These are phyloP conservation scores for Suillus spraguei DNA, from an alignment of 768 basidiomycete species.

Conservation along the genomic window DNA sequence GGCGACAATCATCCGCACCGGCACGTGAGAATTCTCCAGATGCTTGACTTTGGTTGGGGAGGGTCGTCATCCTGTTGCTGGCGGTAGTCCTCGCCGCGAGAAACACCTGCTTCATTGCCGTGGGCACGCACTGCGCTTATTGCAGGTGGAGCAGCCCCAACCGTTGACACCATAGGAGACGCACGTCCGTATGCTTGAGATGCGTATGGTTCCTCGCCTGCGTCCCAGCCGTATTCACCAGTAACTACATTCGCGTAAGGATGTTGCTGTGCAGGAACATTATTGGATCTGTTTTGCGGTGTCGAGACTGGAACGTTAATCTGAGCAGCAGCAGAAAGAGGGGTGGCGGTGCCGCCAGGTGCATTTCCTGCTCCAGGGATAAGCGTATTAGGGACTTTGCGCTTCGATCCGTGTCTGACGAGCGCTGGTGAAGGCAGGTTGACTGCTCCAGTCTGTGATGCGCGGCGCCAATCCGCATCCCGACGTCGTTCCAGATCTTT, in stretches of 20 bases:
- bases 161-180: conserved; percentile 80
- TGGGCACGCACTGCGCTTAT: conserved; percentile 72
- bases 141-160: conserved; percentile 69
- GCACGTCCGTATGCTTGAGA: conserved; percentile 72
- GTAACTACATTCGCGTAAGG: conserved; percentile 67
- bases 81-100: conserved; percentile 59
- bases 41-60: conserved; percentile 51
- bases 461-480: conserved; percentile 65
- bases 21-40: conserved; percentile 77
- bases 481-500: conserved; percentile 53
- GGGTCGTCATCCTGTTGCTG: conserved; percentile 56
- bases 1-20: conserved; percentile 58
- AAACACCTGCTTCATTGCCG: conserved; percentile 68
- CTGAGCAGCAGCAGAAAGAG: conserved; percentile 76
- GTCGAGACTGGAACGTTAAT: conserved; percentile 69
- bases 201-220: conserved; percentile 59
- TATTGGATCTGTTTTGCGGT: conserved; percentile 49
- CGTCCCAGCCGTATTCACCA: conserved; percentile 53
- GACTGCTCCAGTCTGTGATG: conserved; percentile 55
- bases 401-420: conserved; percentile 75
- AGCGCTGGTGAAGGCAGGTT: conserved; percentile 76
- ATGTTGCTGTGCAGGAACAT: conserved; percentile 49
- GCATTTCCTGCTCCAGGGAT: conserved; percentile 51
- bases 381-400: conserved; percentile 61
- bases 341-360: conserved; percentile 57